Conservation (phyloP, 768 basidiomycete genomes). For the Xanthoconium purpureum region DNA sequence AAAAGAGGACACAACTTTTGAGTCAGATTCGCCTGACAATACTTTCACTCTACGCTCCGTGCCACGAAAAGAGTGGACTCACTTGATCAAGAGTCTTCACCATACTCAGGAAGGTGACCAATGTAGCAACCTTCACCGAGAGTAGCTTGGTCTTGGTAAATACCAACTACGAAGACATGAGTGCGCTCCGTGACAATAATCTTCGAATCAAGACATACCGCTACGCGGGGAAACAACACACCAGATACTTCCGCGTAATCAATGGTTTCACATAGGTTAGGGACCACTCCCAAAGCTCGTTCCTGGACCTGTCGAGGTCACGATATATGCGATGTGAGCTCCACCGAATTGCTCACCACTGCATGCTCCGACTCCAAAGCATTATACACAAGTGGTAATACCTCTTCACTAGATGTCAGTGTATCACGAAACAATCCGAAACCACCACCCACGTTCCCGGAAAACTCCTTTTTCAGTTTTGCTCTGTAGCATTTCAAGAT, state of each 20-base stretch:
- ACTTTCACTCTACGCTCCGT: not conserved
- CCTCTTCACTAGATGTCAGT: slow-evolving; percentile 51
- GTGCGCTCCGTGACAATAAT: not conserved
- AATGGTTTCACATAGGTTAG: slow-evolving; percentile 85
- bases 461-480: slow-evolving; percentile 88
- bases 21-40: slow-evolving; percentile 72
- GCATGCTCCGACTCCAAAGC: slow-evolving; percentile 95
- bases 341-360: slow-evolving; percentile 42
- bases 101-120: slow-evolving; percentile 80
- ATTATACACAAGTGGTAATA: slow-evolving; percentile 94
- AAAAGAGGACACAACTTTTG: slow-evolving; percentile 94
- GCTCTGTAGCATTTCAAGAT: slow-evolving; percentile 77
- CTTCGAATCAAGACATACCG: slow-evolving; percentile 49
- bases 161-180: slow-evolving; percentile 57
- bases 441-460: slow-evolving; percentile 68
- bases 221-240: slow-evolving; percentile 87
- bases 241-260: slow-evolving; percentile 95
- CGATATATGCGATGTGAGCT: not conserved
- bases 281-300: slow-evolving; percentile 78
- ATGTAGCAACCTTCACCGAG: slow-evolving; percentile 86
- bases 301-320: slow-evolving; percentile 72
- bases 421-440: not conserved
- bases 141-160: slow-evolving; percentile 91
- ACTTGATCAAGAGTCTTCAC: slow-evolving; percentile 90
- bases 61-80: slow-evolving; percentile 7